Conservation (phyloP, 768 basidiomycete species). For the Xerocomellus intermedius region DNA sequence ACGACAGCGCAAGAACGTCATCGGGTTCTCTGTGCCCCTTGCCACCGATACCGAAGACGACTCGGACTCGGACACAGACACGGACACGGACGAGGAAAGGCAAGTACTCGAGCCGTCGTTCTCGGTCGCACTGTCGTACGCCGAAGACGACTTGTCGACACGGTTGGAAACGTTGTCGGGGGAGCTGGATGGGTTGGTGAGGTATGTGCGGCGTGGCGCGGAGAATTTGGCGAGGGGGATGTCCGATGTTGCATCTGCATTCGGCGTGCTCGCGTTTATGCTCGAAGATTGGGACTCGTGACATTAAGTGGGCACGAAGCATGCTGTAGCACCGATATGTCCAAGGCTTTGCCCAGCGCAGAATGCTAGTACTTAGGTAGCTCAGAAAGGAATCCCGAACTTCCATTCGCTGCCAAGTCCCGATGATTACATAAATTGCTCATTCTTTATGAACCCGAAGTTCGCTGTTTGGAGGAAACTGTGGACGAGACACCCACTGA, state of each 20-base stretch:
- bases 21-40: constrained; percentile 53
- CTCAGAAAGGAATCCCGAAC: neutral
- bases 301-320: neutral
- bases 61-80: constrained; percentile 34
- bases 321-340: neutral
- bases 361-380: too few relatives aligned
- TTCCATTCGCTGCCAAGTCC: too few relatives aligned
- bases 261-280: constrained; percentile 70
- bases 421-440: neutral
- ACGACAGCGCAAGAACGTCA: constrained; percentile 53
- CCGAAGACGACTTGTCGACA: constrained; percentile 47
- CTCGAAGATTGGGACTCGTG: constrained; percentile 74
- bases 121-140: constrained; percentile 38
- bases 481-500: neutral
- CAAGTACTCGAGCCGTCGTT: constrained; percentile 37
- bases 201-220: constrained; percentile 65
- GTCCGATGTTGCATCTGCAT: constrained; percentile 59
- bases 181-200: constrained; percentile 70
- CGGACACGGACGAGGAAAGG: constrained; percentile 25
- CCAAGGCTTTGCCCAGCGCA: too few relatives aligned
- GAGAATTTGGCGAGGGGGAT: constrained; percentile 65
- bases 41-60: constrained; percentile 35
- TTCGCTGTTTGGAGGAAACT: neutral
- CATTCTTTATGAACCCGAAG: constrained; percentile 1
- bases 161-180: constrained; percentile 61